A percentile compares a stretch with the other conserved stretches of the same genome.
Evolutionary conservation across 2,329 filamentous ascomycete genomes (phyloP).

Genomic region (Aspergillus aculeatus): DNA sequence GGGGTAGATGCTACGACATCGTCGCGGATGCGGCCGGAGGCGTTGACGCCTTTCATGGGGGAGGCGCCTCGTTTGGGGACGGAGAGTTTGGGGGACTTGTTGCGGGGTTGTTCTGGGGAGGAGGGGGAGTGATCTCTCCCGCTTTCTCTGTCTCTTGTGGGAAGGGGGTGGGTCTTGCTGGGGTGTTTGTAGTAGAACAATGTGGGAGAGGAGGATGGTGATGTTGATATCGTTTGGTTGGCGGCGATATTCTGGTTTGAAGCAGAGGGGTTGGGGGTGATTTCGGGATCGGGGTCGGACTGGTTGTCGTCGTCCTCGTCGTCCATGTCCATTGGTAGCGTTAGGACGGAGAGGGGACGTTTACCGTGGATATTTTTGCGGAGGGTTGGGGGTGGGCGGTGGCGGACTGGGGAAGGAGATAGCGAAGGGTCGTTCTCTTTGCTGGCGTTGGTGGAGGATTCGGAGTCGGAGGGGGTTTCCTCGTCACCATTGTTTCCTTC

Average conservation of each 20-base stretch:
- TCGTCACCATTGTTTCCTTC: constrained; percentile 11
- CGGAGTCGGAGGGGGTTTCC: constrained; percentile 25
- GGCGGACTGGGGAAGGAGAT: constrained; percentile 38
- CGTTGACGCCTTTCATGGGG: constrained; percentile 21
- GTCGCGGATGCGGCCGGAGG: constrained; percentile 25
- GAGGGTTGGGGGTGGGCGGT: constrained; percentile 33
- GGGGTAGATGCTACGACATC: constrained; percentile 4
- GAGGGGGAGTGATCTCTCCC: constrained; percentile 10
- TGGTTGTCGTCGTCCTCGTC: constrained; percentile 25
- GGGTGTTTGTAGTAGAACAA: not conserved
- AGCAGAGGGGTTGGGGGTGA: constrained; percentile 28
- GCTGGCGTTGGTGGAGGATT: constrained; percentile 32
- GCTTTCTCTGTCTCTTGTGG: not conserved
- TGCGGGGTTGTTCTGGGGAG: constrained; percentile 23
- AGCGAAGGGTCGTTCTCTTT: constrained; percentile 52
- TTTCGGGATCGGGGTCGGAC: constrained; percentile 23
- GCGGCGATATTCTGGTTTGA: constrained; percentile 45
- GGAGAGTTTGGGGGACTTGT: constrained; percentile 38
- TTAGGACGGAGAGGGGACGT: constrained; percentile 44
- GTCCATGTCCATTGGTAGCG: constrained; percentile 32
- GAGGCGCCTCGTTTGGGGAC: constrained; percentile 10
- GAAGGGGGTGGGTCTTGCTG: not conserved
- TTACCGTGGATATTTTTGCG: constrained; percentile 41
- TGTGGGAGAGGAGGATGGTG: not conserved
- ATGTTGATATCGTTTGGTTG: constrained; percentile 23